phyloP scores from a whole-genome alignment of 371 early-diverging fungal genomes.

The Circinella minor region DNA sequence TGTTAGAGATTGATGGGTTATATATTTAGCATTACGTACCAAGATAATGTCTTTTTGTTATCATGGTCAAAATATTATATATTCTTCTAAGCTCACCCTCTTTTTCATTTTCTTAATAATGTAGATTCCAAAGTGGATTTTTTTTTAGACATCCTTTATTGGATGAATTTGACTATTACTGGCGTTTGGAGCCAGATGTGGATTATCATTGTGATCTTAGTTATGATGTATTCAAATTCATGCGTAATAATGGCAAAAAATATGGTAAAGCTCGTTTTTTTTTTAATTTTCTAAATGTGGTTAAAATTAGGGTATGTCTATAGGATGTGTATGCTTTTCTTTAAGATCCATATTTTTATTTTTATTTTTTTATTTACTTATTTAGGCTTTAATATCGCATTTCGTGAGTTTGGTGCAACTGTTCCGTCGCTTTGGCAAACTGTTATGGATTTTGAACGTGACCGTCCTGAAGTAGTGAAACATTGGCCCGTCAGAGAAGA shows the following conservation, averaged over 20 bases:
- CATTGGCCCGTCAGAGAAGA: conserved; percentile 40
- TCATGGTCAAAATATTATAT: neutral
- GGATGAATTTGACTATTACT: conserved; percentile 86
- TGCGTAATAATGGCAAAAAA: conserved; percentile 76
- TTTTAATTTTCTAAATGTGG: too few species aligned
- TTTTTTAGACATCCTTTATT: conserved; percentile 89
- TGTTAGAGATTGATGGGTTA: too few species aligned
- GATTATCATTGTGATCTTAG: conserved; percentile 87
- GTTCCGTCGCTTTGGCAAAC: conserved; percentile 78
- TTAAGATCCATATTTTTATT: neutral
- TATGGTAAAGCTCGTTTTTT: conserved; percentile 60
- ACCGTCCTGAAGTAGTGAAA: conserved; percentile 41
- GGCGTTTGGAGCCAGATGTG: conserved; percentile 96
- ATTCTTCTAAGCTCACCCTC: neutral
- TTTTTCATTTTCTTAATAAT: neutral
- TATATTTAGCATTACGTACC: too few species aligned
- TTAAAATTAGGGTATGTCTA: too few species aligned
- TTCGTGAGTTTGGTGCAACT: conserved; percentile 73
- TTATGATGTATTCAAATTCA: conserved; percentile 88
- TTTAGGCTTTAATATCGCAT: conserved; percentile 68
- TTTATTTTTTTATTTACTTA: neutral
- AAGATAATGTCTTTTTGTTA: neutral
- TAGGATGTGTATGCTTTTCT: too few species aligned
- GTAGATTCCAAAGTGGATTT: conserved; percentile 68
- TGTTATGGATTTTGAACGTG: conserved; percentile 51